A percentile compares a stretch with the other conserved stretches of the same genome.
phyloP scores from a whole-genome alignment of 768 basidiomycete genomes.

The Dioszegia hungarica region DNA sequence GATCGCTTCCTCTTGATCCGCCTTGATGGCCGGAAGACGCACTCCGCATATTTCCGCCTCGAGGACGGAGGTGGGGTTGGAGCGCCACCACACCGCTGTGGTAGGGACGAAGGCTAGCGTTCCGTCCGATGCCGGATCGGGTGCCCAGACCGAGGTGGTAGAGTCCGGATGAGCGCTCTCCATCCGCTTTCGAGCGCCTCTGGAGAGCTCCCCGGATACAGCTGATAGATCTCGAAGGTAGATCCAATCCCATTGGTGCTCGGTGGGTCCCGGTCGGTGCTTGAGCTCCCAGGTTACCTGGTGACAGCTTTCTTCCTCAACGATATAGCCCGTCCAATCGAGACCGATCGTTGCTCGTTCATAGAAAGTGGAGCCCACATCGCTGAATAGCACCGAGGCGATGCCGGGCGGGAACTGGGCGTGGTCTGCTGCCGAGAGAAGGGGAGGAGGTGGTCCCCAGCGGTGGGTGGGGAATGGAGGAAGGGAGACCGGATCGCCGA shows the following conservation, averaged over 20 bases:
- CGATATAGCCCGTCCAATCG: slow-evolving; percentile 27
- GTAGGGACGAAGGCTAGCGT: background rate
- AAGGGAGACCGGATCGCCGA: slow-evolving; percentile 14
- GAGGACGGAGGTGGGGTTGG: background rate
- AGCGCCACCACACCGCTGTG: background rate
- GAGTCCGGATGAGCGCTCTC: background rate
- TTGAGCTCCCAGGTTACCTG: slow-evolving; percentile 25
- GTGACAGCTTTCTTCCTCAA: slow-evolving; percentile 5
- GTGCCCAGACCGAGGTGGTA: background rate
- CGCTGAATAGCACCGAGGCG: slow-evolving; percentile 31
- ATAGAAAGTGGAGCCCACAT: slow-evolving; percentile 34
- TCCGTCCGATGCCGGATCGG: background rate
- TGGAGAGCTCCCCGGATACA: background rate
- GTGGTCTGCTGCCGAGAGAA: background rate
- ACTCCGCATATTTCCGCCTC: background rate
- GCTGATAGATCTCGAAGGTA: background rate
- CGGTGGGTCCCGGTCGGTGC: background rate
- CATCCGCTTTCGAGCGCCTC: background rate
- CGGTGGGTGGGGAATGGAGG: slow-evolving; percentile 14
- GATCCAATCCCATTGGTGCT: slow-evolving; percentile 5
- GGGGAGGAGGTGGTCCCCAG: slow-evolving; percentile 10
- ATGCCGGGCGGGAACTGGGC: slow-evolving; percentile 9
- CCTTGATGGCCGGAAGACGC: background rate
- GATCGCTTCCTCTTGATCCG: slow-evolving; percentile 14
- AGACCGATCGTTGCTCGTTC: slow-evolving; percentile 14